These are phyloP conservation scores for Scytalidium sp. DNA, from an alignment of 2,329 filamentous ascomycete genomes.

Conservation along the genomic window DNA sequence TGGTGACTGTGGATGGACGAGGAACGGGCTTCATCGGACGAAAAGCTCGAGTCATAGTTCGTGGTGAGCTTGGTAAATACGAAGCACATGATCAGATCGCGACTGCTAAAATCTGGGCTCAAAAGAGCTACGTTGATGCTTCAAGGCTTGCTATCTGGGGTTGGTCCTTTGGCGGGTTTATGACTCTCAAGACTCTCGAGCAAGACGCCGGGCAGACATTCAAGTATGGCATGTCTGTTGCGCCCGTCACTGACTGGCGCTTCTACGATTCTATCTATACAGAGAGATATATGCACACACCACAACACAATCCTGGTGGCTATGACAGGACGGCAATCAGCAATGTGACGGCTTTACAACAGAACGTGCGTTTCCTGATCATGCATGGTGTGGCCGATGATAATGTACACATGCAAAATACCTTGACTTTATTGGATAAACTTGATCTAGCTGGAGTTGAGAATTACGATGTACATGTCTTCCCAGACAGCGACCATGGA, in stretches of 20 bases:
- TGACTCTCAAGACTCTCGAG: conserved; percentile 92
- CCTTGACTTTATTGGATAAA: conserved; percentile 80
- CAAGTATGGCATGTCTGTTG: conserved; percentile 96
- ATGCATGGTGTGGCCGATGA: conserved; percentile 98
- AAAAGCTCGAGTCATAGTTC: conserved; percentile 75
- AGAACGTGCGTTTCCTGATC: conserved; percentile 83
- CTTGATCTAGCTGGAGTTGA: conserved; percentile 77
- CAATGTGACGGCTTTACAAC: conserved; percentile 68
- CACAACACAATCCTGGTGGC: conserved; percentile 73
- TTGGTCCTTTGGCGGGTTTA: conserved; percentile 96
- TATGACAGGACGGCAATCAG: conserved; percentile 73
- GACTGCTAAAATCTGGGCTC: conserved; percentile 79
- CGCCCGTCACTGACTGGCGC: conserved; percentile 96
- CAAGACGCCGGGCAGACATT: conserved; percentile 86
- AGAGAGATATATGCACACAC: conserved; percentile 95
- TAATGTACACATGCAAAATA: conserved; percentile 97
- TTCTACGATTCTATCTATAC: conserved; percentile 95
- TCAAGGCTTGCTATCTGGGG: conserved; percentile 91
- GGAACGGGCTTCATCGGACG: conserved; percentile 91
- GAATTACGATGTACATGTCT: conserved; percentile 96
- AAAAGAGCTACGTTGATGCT: conserved; percentile 78
- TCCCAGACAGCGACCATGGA: conserved; percentile 92
- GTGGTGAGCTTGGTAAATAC: conserved; percentile 78
- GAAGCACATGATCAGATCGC: conserved; percentile 91
- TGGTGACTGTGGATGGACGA: conserved; percentile 90